Percentiles rank a stretch among this genome's conserved stretches.
Conservation (phyloP, 768 basidiomycete genomes). For the Naganishia vishniacii region DNA sequence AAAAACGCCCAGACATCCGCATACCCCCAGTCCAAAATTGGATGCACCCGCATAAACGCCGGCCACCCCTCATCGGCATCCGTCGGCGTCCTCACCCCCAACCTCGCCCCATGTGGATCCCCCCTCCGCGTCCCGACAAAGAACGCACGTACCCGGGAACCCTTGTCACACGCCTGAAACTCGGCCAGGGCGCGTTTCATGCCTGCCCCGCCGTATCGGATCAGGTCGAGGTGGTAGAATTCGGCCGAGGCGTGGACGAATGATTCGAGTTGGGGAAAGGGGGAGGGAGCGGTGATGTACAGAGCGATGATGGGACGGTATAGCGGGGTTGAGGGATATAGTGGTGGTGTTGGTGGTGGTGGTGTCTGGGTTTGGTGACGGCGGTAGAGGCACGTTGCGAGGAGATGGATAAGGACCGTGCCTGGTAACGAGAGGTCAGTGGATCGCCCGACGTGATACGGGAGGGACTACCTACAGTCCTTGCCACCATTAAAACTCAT, state of each 20-base stretch:
- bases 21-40: constrained; percentile 94
- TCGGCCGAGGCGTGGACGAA: constrained; percentile 67
- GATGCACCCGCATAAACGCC: constrained; percentile 79
- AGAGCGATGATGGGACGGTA: constrained; percentile 54
- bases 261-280: constrained; percentile 73
- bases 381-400: constrained; percentile 62
- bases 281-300: constrained; percentile 84
- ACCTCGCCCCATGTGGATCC: constrained; percentile 85
- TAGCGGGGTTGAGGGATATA: too few species aligned
- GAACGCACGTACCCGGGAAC: constrained; percentile 63
- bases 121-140: constrained; percentile 79
- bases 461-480: constrained; percentile 61
- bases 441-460: not conserved
- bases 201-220: constrained; percentile 54
- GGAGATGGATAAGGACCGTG: constrained; percentile 88
- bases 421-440: constrained; percentile 54
- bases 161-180: constrained; percentile 58
- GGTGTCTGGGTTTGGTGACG: constrained; percentile 31
- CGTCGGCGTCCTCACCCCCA: constrained; percentile 71
- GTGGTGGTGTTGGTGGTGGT: constrained; percentile 46
- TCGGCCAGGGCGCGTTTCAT: constrained; percentile 73
- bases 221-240: constrained; percentile 71
- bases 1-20: constrained; percentile 83
- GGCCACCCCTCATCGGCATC: constrained; percentile 91
- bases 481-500: constrained; percentile 98